phyloP scores from a whole-genome alignment of 2,329 filamentous ascomycete species.

The Xylariales sp. region DNA sequence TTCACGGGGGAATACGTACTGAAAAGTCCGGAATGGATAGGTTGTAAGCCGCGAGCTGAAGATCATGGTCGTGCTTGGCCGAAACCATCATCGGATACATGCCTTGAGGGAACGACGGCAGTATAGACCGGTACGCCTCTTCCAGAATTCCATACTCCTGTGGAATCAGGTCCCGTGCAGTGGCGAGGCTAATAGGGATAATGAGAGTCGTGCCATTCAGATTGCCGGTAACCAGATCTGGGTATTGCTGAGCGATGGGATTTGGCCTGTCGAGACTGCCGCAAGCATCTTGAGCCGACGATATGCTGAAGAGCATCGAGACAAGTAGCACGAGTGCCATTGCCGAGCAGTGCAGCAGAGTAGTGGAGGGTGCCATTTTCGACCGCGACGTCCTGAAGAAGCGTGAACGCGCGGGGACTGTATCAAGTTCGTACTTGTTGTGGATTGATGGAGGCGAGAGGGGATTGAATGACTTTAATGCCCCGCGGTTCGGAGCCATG shows the following conservation, averaged over 20 bases:
- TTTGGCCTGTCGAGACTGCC: slow-evolving; percentile 35
- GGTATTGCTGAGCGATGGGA: slow-evolving; percentile 41
- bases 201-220: slow-evolving; percentile 50
- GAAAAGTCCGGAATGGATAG: slow-evolving; percentile 42
- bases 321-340: slow-evolving; percentile 2
- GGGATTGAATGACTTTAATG: too few species aligned
- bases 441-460: too few species aligned
- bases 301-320: not conserved
- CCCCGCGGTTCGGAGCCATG: too few species aligned
- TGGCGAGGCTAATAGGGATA: slow-evolving; percentile 43
- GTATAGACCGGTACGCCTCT: slow-evolving; percentile 38
- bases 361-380: not conserved
- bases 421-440: too few species aligned
- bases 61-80: slow-evolving; percentile 46
- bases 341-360: not conserved
- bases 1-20: too few species aligned
- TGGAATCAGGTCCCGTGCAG: slow-evolving; percentile 44
- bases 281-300: slow-evolving; percentile 14
- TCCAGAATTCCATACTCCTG: slow-evolving; percentile 44
- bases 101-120: slow-evolving; percentile 43
- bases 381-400: not conserved
- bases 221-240: slow-evolving; percentile 44
- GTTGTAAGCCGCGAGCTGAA: slow-evolving; percentile 35
- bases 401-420: too few species aligned
- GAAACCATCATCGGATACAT: slow-evolving; percentile 51